phyloP scores from a whole-genome alignment of 2,329 filamentous ascomycete genomes.

The Xylaria sp. region DNA sequence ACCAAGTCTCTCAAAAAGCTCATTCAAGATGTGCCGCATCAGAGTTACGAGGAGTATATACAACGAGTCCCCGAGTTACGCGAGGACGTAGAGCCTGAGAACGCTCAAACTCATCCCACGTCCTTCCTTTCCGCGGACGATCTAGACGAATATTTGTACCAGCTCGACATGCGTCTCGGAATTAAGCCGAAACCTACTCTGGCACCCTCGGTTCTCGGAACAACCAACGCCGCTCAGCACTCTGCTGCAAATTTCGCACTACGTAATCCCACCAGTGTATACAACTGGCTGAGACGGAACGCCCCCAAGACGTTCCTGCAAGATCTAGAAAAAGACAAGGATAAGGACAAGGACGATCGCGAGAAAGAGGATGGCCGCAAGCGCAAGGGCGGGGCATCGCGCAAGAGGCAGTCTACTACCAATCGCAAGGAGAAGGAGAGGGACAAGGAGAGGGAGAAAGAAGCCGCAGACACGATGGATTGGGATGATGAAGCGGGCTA shows the following conservation, averaged over 20 bases:
- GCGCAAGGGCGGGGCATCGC: slow-evolving; percentile 49
- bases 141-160: slow-evolving; percentile 78
- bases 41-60: slow-evolving; percentile 64
- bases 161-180: slow-evolving; percentile 66
- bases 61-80: slow-evolving; percentile 71
- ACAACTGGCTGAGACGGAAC: slow-evolving; percentile 92
- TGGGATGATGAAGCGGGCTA: slow-evolving; percentile 53
- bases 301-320: slow-evolving; percentile 87
- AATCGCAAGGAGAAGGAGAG: slow-evolving; percentile 46
- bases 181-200: slow-evolving; percentile 60
- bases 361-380: slow-evolving; percentile 52
- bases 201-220: slow-evolving; percentile 60
- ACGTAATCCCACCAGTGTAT: slow-evolving; percentile 88
- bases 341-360: slow-evolving; percentile 53
- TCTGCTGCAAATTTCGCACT: slow-evolving; percentile 63
- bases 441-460: slow-evolving; percentile 49
- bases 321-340: slow-evolving; percentile 70
- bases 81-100: slow-evolving; percentile 60
- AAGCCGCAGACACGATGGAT: slow-evolving; percentile 53
- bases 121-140: slow-evolving; percentile 76
- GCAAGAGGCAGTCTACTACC: slow-evolving; percentile 55
- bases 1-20: slow-evolving; percentile 63
- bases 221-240: slow-evolving; percentile 47
- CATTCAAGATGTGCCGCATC: slow-evolving; percentile 64
- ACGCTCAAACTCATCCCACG: slow-evolving; percentile 67